phyloP scores from a whole-genome alignment of 2,329 filamentous ascomycete species.

The Metarhizium anisopliae region DNA sequence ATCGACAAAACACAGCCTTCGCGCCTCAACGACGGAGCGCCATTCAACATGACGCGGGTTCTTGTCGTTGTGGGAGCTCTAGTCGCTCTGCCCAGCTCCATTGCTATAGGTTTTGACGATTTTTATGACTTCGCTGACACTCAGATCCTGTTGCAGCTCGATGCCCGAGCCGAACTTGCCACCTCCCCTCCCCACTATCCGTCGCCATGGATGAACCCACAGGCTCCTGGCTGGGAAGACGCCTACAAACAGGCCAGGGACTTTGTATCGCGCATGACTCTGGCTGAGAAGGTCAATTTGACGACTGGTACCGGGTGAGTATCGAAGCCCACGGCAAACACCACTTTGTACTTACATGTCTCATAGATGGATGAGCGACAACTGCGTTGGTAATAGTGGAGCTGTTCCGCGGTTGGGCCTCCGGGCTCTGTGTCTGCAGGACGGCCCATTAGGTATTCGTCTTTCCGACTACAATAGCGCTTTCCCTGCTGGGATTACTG shows the following conservation, averaged over 20 bases:
- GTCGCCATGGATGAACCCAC: conserved; percentile 75
- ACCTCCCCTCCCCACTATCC: conserved; percentile 61
- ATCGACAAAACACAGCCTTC: background rate
- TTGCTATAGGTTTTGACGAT: background rate
- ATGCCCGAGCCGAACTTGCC: conserved; percentile 18
- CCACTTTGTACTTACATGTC: background rate
- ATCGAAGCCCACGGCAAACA: background rate
- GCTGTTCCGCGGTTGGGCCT: conserved; percentile 62
- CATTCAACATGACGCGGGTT: background rate
- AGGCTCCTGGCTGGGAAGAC: conserved; percentile 62
- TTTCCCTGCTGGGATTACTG: conserved; percentile 69
- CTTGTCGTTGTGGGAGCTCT: background rate
- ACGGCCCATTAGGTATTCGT: conserved; percentile 74
- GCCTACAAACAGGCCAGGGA: conserved; percentile 67
- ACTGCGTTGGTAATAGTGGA: conserved; percentile 70
- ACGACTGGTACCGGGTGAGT: conserved; percentile 80
- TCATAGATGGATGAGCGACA: conserved; percentile 42
- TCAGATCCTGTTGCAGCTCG: conserved; percentile 12
- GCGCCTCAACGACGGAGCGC: too few species aligned
- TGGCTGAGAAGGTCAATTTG: conserved; percentile 87
- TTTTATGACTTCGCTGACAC: conserved; percentile 12
- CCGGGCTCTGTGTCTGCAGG: conserved; percentile 73
- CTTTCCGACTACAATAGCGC: conserved; percentile 71
- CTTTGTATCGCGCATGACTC: conserved; percentile 76
- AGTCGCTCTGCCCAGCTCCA: background rate